A percentile compares a stretch with the other conserved stretches of the same genome.
Conservation (phyloP, 2,329 filamentous ascomycete species). For the Aspergillus amoenus region DNA sequence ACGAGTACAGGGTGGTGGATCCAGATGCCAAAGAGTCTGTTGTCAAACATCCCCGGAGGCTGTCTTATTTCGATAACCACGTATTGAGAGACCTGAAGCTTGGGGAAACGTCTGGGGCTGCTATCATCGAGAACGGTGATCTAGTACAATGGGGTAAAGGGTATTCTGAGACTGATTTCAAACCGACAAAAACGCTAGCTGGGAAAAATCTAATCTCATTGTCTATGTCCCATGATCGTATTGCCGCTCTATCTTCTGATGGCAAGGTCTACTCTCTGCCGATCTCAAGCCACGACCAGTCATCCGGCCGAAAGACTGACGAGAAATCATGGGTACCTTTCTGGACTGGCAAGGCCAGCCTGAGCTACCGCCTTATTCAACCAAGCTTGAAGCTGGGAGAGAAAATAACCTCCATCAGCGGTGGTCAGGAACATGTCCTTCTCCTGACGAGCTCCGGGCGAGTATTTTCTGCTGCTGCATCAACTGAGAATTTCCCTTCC, state of each 20-base stretch:
- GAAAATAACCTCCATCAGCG: constrained; percentile 69
- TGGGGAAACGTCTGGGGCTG: constrained; percentile 76
- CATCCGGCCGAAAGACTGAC: constrained; percentile 60
- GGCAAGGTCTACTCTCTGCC: constrained; percentile 85
- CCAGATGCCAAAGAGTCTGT: constrained; percentile 74
- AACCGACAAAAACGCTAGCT: constrained; percentile 69
- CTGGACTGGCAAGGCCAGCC: constrained; percentile 58
- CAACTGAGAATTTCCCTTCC: constrained; percentile 72
- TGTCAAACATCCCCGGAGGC: constrained; percentile 76
- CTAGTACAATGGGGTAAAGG: constrained; percentile 86
- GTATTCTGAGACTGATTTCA: constrained; percentile 64
- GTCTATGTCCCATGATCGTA: constrained; percentile 75
- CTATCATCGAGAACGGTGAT: constrained; percentile 83
- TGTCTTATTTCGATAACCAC: constrained; percentile 80
- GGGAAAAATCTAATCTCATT: constrained; percentile 80
- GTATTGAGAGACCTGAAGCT: constrained; percentile 85
- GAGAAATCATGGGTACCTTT: constrained; percentile 73
- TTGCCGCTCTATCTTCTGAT: constrained; percentile 72
- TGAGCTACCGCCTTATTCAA: constrained; percentile 72
- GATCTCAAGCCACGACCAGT: constrained; percentile 70
- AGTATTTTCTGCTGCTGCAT: constrained; percentile 84
- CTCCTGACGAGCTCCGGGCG: constrained; percentile 82
- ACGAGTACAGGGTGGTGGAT: constrained; percentile 78
- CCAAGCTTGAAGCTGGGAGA: constrained; percentile 70
- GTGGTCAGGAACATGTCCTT: constrained; percentile 82